Conservation (phyloP, 108 stramenopile genomes). For the Phaeodactylum tricornutum region DNA sequence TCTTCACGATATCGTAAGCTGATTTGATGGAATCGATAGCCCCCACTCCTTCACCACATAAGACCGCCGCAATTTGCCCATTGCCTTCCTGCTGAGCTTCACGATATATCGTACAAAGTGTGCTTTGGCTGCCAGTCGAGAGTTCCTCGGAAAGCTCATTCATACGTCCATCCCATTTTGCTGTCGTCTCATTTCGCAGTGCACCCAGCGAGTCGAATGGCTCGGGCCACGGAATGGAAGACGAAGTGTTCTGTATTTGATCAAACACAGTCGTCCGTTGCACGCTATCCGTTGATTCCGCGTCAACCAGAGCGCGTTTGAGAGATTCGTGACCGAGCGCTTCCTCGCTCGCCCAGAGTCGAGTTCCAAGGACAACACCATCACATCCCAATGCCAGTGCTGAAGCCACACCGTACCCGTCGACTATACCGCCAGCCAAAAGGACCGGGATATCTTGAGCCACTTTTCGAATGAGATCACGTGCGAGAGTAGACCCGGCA, state of each 20-base stretch:
- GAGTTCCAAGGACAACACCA: slow-evolving; percentile 61
- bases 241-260: slow-evolving; percentile 40
- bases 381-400: slow-evolving; percentile 63
- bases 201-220: slow-evolving; percentile 62
- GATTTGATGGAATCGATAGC: slow-evolving; percentile 38
- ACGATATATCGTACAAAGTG: slow-evolving; percentile 21
- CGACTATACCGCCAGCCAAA: slow-evolving; percentile 65
- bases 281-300: slow-evolving; percentile 50
- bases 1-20: slow-evolving; percentile 41
- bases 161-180: slow-evolving; percentile 54
- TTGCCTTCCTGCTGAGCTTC: slow-evolving; percentile 14
- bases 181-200: slow-evolving; percentile 44
- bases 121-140: slow-evolving; percentile 5
- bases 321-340: slow-evolving; percentile 22
- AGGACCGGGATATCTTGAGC: slow-evolving; percentile 19
- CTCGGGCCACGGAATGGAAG: slow-evolving; percentile 34
- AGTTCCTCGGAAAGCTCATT: slow-evolving; percentile 21
- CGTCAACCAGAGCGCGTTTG: slow-evolving; percentile 32
- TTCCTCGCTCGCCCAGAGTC: slow-evolving; percentile 62
- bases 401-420: slow-evolving; percentile 54
- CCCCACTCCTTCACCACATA: slow-evolving; percentile 61
- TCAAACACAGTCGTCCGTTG: slow-evolving; percentile 60
- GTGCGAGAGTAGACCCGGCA: slow-evolving; percentile 49
- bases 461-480: slow-evolving; percentile 9
- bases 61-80: slow-evolving; percentile 15